Percentiles rank a stretch among this genome's conserved stretches.
Evolutionary conservation across 352 stramenopile species (phyloP).

Genomic region (Globisporangium cystogenes): DNA sequence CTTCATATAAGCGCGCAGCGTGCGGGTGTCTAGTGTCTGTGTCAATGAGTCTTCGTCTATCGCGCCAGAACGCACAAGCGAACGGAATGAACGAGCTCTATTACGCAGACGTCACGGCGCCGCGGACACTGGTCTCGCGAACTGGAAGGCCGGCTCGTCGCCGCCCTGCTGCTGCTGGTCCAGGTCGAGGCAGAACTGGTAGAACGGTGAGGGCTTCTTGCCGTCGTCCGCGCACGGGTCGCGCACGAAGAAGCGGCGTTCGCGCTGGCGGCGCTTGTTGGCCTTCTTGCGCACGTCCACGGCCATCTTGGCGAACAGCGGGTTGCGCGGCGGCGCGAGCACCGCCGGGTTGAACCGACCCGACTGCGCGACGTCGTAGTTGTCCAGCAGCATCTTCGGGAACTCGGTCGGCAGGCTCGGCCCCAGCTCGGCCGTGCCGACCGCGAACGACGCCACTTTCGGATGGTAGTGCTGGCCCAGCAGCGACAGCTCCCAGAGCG

Average conservation of each 20-base stretch:
- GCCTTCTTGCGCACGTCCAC: conserved; percentile 27
- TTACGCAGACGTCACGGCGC: neutral
- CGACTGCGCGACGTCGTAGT: conserved; percentile 38
- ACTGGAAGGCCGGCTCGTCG: conserved; percentile 10
- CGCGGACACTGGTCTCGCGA: conserved; percentile 1
- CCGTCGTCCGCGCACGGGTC: conserved; percentile 35
- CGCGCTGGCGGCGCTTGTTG: conserved; percentile 37
- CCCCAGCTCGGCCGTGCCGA: conserved; percentile 53
- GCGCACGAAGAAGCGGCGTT: conserved; percentile 67
- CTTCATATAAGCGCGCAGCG: conserved; percentile 1
- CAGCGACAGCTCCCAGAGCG: conserved; percentile 91
- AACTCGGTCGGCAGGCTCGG: conserved; percentile 66
- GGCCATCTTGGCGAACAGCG: conserved; percentile 62
- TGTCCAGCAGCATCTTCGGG: conserved; percentile 52
- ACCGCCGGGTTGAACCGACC: conserved; percentile 59
- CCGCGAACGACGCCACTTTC: conserved; percentile 58
- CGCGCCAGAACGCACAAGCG: neutral
- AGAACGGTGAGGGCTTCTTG: conserved; percentile 26
- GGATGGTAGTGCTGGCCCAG: conserved; percentile 86
- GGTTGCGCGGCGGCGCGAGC: conserved; percentile 52
- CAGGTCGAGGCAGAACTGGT: conserved; percentile 22
- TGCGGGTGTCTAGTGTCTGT: neutral
- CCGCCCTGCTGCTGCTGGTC: conserved; percentile 13
- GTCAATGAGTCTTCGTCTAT: neutral
- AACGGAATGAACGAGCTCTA: conserved; percentile 7